phyloP scores from a whole-genome alignment of 108 stramenopile species.

The Nitzschia sp. region DNA sequence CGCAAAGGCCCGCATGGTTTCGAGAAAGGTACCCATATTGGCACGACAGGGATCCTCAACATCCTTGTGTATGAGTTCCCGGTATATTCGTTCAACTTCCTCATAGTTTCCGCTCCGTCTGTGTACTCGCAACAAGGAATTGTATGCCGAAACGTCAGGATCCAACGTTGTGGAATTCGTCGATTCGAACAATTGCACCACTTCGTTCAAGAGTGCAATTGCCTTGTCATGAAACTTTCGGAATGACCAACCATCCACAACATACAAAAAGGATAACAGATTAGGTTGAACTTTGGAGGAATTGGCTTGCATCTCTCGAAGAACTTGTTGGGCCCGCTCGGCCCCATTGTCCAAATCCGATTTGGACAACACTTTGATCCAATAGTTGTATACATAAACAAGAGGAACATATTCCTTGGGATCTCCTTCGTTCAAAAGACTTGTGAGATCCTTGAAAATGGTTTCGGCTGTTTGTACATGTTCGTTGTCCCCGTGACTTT shows the following conservation, averaged over 20 bases:
- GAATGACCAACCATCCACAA: constrained; percentile 53
- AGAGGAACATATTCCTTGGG: constrained; percentile 27
- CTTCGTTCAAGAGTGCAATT: constrained; percentile 18
- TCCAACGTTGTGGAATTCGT: constrained; percentile 13
- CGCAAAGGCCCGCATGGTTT: constrained; percentile 41
- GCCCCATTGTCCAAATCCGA: constrained; percentile 25
- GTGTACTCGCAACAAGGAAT: constrained; percentile 46
- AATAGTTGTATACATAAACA: constrained; percentile 38
- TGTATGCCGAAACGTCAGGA: constrained; percentile 25
- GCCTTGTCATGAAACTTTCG: constrained; percentile 37
- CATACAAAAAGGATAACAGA: constrained; percentile 33
- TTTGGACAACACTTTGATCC: constrained; percentile 42
- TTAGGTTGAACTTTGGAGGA: constrained; percentile 30
- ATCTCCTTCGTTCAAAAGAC: constrained; percentile 5
- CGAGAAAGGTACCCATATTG: constrained; percentile 45
- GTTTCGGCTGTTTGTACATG: too few species aligned
- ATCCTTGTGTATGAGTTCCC: constrained; percentile 20
- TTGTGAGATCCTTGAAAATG: too few species aligned
- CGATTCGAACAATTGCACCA: constrained; percentile 19
- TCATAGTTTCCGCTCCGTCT: constrained; percentile 26
- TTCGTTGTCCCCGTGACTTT: too few species aligned
- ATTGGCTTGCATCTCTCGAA: constrained; percentile 35
- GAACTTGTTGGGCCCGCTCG: constrained; percentile 29
- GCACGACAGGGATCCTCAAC: constrained; percentile 6
- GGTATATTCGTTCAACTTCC: constrained; percentile 33